Conservation (phyloP, 1,284 basidiomycete genomes). For the Cutaneotrichosporon sp. region DNA sequence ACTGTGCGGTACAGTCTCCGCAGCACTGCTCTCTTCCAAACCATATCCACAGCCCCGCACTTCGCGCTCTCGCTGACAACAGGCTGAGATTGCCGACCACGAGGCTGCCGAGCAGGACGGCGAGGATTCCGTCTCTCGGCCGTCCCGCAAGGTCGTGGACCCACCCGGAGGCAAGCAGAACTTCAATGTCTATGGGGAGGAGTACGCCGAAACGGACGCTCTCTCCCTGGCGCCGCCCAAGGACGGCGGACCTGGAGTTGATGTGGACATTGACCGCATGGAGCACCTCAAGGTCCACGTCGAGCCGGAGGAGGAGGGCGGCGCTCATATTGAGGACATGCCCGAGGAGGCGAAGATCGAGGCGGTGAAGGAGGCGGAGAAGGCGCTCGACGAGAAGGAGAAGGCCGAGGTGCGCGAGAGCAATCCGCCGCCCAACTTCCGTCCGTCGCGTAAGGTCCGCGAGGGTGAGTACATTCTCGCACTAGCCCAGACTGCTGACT, state of each 20-base stretch:
- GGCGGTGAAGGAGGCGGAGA: background rate
- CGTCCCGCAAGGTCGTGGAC: constrained; percentile 45
- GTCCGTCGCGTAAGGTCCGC: constrained; percentile 45
- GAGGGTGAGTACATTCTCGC: constrained; percentile 32
- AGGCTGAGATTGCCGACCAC: constrained; percentile 49
- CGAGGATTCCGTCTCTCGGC: constrained; percentile 31
- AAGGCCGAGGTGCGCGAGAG: constrained; percentile 16
- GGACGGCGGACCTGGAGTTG: constrained; percentile 39
- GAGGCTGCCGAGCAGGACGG: constrained; percentile 28
- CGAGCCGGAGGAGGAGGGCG: constrained; percentile 38
- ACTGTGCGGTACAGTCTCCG: no score
- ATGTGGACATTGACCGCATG: constrained; percentile 41
- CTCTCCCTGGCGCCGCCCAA: constrained; percentile 43
- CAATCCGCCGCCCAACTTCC: constrained; percentile 41
- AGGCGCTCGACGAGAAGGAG: background rate
- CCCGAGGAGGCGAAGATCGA: constrained; percentile 3
- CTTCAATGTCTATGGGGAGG: constrained; percentile 38
- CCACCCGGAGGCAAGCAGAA: constrained; percentile 44
- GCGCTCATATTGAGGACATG: constrained; percentile 37
- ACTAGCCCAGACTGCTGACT: no score
- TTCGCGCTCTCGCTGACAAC: background rate
- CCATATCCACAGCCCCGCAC: background rate
- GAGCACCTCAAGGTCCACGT: constrained; percentile 44
- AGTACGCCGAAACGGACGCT: constrained; percentile 47
- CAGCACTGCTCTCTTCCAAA: no score